These are phyloP conservation scores for Trebouxiophyceae sp. DNA, from an alignment of 163 green algal species.

Conservation along the genomic window DNA sequence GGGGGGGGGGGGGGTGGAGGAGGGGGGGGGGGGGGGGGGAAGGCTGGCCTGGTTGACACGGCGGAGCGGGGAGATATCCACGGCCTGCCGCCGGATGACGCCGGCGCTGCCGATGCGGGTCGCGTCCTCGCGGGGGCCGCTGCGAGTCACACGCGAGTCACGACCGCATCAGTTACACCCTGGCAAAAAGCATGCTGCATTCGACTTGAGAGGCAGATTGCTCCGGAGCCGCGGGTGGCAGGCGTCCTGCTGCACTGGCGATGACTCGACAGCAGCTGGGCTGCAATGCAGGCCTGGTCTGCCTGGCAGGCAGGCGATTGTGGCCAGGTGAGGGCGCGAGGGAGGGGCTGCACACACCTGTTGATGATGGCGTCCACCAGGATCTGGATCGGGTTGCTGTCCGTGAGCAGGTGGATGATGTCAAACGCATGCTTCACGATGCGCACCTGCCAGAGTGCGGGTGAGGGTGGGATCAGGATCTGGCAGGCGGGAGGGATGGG, in stretches of 20 bases:
- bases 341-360: slow-evolving; percentile 65
- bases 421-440: slow-evolving; percentile 99
- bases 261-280: too few relatives aligned
- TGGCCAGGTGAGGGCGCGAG: too few relatives aligned
- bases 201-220: too few relatives aligned
- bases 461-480: too few relatives aligned
- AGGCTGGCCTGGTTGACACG: slow-evolving; percentile 98
- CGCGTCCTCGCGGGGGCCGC: slow-evolving; percentile 95
- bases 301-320: not conserved
- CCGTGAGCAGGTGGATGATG: slow-evolving; percentile 97
- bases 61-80: slow-evolving; percentile 98
- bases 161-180: too few relatives aligned
- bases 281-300: not conserved
- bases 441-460: slow-evolving; percentile 63
- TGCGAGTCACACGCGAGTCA: too few relatives aligned
- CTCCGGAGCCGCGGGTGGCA: too few relatives aligned
- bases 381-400: slow-evolving; percentile 99
- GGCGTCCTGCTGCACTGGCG: too few relatives aligned
- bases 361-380: slow-evolving; percentile 99
- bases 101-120: slow-evolving; percentile 96
- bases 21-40: too few relatives aligned
- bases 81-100: slow-evolving; percentile 96
- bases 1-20: too few relatives aligned
- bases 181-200: too few relatives aligned
- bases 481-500: not conserved